These are phyloP conservation scores for Leccinellum luteum DNA, from an alignment of 768 basidiomycete genomes.

Conservation along the genomic window DNA sequence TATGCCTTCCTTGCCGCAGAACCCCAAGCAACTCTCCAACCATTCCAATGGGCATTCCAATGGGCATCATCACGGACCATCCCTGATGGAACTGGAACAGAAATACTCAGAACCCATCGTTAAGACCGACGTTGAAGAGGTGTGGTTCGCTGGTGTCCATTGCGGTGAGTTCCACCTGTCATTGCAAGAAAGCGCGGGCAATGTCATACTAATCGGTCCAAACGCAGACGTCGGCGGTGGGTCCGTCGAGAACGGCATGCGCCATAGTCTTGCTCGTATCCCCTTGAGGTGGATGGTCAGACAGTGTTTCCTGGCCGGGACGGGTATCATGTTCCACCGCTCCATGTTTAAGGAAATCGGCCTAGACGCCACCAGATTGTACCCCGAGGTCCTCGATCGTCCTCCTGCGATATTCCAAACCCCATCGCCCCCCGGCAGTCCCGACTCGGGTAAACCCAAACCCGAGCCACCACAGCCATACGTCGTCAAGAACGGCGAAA, in stretches of 20 bases:
- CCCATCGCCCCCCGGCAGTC: conserved; percentile 13
- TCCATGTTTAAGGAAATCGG: conserved; percentile 43
- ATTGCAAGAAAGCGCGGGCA: background rate
- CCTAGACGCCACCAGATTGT: conserved; percentile 46
- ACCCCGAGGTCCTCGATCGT: conserved; percentile 42
- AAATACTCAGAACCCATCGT: conserved; percentile 35
- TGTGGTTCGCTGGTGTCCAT: conserved; percentile 80
- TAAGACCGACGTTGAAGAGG: conserved; percentile 65
- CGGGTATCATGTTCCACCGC: conserved; percentile 57
- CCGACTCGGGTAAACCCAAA: conserved; percentile 9
- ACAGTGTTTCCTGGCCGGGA: conserved; percentile 54
- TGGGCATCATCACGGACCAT: conserved; percentile 7
- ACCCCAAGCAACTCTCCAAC: background rate
- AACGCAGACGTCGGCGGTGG: conserved; percentile 74
- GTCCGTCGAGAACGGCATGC: conserved; percentile 53
- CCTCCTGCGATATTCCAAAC: conserved; percentile 36
- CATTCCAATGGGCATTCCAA: conserved; percentile 1
- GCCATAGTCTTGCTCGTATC: conserved; percentile 64
- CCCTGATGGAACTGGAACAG: conserved; percentile 38
- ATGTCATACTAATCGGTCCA: background rate
- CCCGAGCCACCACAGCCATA: conserved; percentile 14
- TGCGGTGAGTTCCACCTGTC: conserved; percentile 45
- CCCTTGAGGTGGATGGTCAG: conserved; percentile 78
- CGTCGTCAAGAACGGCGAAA: conserved; percentile 11
- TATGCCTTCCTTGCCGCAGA: background rate